Evolutionary conservation across 441 rosid genomes (phyloP), one percentile per base, ranked within the genome.

Genomic region (Lepidium campestre): DNA sequence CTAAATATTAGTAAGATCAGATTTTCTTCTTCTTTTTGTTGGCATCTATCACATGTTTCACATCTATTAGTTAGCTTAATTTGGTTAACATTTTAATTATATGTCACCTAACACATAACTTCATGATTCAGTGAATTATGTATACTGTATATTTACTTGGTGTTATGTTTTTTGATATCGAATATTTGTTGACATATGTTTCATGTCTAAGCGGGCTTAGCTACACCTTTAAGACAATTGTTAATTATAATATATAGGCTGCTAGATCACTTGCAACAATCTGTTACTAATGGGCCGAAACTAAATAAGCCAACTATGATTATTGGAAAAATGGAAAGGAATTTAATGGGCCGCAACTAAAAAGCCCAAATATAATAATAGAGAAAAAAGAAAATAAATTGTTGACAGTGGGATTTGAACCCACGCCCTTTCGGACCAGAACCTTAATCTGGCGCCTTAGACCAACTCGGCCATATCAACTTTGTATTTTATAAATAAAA

Each of bases 381-480:
- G 9, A 40, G 17, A 10, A 58, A 10, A 11, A 19, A 10, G 15
- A 40, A 14, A 18, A 32, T 3, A 5, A 14, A 40, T 14, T 87
- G 93, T 86, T 84, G 89, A 85, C 86, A 90, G 91, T 87, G 93
- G 93, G 89, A 84, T 85, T 86, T 87, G 97, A 89, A 89, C 91
- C 93, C 89, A 86, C 88, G 97, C 96, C 92, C 92, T 89, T 89
- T 84, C 89, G 90, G 92, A 86, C 93, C 93, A 85, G 89, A 87
- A 91, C 91, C 96, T 86, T 87, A 91, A 89, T 86, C 93, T 88
- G 90, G 97, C 94, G 90, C 97, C 93, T 88, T 88, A 86, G 94
- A 86, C 94, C 90, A 89, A 83, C 97, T 94, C 96, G 96, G 93
- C 93, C 99, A 86, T 88, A 80, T 86, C 93, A 86, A 87, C 92